Evolutionary conservation across 2,329 filamentous ascomycete genomes (phyloP), one percentile per base, ranked within the genome.

Genomic region (Hymenoscyphus fraxineus): DNA sequence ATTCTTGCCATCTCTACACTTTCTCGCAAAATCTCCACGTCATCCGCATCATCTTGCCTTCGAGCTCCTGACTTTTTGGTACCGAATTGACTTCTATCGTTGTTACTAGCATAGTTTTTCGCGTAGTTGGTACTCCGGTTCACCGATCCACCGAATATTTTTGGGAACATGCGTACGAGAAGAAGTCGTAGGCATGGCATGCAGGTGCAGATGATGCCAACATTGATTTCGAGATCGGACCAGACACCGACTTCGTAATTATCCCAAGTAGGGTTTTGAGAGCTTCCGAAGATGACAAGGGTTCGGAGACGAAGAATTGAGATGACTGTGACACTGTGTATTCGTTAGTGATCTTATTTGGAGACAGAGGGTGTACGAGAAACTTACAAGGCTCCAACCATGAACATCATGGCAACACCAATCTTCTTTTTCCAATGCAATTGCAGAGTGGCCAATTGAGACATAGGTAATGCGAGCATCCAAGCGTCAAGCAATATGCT

Each of bases 401-500:
- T 76, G 64, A 85, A 84, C 81, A 85, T 83, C 64, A 82, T 65
- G 6, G 75, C 74, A 2, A 84, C 78, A n/a, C 80, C 77, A 19
- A 80, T 47, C 73, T 82, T 84, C 73, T 81, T 82, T 68, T 77
- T 80, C 75, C 77, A 80, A 60, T 79, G 77, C 32, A 84, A 64
- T 2, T 79, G 76, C 3, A 84, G 74, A 0, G 72, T 63, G 31
- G 73, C 70, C 2, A 85, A 69, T 60, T 82, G 78, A 27, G 77
- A 78, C 5, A 84, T 69, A 0, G 85, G 83, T 3, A 87, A 74
- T 0, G 74, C 77, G 19, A 86, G 76, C 69, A 86, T 81, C 77
- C 80, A 81, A 1, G 82, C 12, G 65, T 87, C 84, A 27, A 84
- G 74, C 0, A 73, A 73, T 55, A 87, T 85, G 65, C 81, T 82